Percentiles rank a stretch among this genome's conserved stretches.
Evolutionary conservation across 306 rosid species (phyloP).

Genomic region (Macrotyloma uniflorum): DNA sequence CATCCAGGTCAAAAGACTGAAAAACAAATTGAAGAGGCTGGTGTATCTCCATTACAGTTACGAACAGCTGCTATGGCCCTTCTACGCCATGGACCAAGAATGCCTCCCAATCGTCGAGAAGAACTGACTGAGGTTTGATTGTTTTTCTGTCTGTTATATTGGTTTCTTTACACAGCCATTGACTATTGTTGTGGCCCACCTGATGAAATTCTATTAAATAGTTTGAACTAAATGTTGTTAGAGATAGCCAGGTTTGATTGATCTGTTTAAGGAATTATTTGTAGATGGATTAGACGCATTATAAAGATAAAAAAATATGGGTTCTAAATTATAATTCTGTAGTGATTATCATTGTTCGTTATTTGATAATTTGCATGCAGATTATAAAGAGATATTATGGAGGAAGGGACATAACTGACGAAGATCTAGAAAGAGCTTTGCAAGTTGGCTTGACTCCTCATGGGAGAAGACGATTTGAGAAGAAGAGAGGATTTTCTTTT

Average conservation of each 20-base stretch:
- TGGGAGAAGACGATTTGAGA: conserved; percentile 73
- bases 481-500: conserved; percentile 67
- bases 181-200: conserved; percentile 6
- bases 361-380: conserved; percentile 49
- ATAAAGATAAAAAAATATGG: conserved; percentile 33
- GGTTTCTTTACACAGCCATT: not conserved
- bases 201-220: conserved; percentile 20
- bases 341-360: conserved; percentile 1
- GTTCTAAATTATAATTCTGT: not conserved
- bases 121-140: conserved; percentile 76
- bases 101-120: conserved; percentile 78
- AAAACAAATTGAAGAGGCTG: conserved; percentile 55
- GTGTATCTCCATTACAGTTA: conserved; percentile 92
- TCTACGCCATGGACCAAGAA: conserved; percentile 84
- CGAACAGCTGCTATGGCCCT: conserved; percentile 96
- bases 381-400: conserved; percentile 80
- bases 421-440: conserved; percentile 82
- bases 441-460: conserved; percentile 89
- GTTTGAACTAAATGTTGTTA: conserved; percentile 17
- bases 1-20: conserved; percentile 55
- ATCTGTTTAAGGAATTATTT: not conserved
- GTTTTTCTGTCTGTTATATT: conserved; percentile 17
- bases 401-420: conserved; percentile 81
- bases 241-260: not conserved
- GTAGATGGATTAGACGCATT: not conserved